Base-by-base conservation (phyloP, 1,139 yeast genomes). In the Casaregolazyma lundiana region DNA sequence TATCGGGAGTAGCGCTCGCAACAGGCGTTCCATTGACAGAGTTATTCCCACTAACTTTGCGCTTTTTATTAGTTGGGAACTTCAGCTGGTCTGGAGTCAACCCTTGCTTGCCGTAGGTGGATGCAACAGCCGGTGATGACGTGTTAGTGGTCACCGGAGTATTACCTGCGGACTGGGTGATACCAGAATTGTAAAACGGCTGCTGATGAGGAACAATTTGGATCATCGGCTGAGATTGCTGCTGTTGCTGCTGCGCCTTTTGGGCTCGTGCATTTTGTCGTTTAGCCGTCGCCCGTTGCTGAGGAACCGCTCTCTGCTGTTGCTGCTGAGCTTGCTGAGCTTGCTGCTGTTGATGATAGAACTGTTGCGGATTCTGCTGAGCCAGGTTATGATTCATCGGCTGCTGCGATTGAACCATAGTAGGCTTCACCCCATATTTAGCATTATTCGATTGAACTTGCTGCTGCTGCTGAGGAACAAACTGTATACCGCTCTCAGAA, bases 51-150 rank as follows among this genome's bases (percentile, higher is more conserved):
- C 43, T 46, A 1, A 54, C 51, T 50, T 59, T 58, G 18, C 65
- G 52, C 53, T 61, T 61, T 34, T 57, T 51, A 8, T 47, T 51
- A 4, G 56, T 54, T 2, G 65, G 65, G 30, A 60, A 51, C 46
- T 58, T 59, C 46, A 61, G 50, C 53, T 61, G 65, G 34, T 61
- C 65, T 2, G 61, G 48, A 11, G 63, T 59, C 8, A 60, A 42
- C 3, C 56, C 56, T 3, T 57, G 55, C 41, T 56, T 55, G 7
- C 50, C 61, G 50, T 61, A 60, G 1, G 61, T 50, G 2, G 63
- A 59, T 7, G 58, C 57, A 5, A 58, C 61, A 11, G 62, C 52
- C 4, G 63, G 58, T 0, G 63, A 51, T 24, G 17, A 36, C 42
- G 26, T 47, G 43, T 46, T 45, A 36, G 19, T 39, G 20, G 13